These are phyloP conservation scores for Scheffersomyces ergatensis DNA, from an alignment of 805 yeast species.

Conservation along the genomic window DNA sequence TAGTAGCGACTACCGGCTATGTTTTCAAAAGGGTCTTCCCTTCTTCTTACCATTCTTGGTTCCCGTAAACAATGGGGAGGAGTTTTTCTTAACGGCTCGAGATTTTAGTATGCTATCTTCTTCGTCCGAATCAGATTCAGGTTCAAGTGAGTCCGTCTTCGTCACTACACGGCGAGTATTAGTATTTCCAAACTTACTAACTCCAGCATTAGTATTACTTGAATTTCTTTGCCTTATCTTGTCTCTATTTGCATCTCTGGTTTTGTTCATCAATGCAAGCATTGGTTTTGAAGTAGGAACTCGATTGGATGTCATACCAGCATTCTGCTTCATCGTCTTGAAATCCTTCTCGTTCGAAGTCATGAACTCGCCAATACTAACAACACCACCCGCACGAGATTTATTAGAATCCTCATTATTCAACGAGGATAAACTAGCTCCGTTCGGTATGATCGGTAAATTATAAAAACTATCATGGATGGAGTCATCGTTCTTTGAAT, in stretches of 20 bases:
- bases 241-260: conserved; percentile 24
- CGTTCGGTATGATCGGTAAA: conserved; percentile 33
- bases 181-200: not conserved
- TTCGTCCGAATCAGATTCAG: conserved; percentile 13
- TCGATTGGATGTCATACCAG: not conserved
- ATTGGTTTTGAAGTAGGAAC: conserved; percentile 31
- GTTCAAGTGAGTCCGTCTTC: conserved; percentile 1
- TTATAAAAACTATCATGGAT: conserved; percentile 20
- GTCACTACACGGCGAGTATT: not conserved
- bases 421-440: conserved; percentile 22
- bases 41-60: conserved; percentile 9
- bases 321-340: not conserved
- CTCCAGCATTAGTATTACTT: not conserved
- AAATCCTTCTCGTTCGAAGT: not conserved
- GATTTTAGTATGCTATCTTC: conserved; percentile 7
- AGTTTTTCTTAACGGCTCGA: conserved; percentile 15
- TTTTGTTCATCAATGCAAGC: conserved; percentile 35
- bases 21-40: conserved; percentile 10
- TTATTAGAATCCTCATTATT: not conserved
- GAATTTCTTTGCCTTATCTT: conserved; percentile 11
- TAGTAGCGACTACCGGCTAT: no score
- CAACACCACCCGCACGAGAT: not conserved
- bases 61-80: conserved; percentile 9
- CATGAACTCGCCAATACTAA: not conserved
- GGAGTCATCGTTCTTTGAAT: not conserved